These are phyloP conservation scores for Sonneratia alba DNA, from an alignment of 345 rosid genomes.

Conservation along the genomic window DNA sequence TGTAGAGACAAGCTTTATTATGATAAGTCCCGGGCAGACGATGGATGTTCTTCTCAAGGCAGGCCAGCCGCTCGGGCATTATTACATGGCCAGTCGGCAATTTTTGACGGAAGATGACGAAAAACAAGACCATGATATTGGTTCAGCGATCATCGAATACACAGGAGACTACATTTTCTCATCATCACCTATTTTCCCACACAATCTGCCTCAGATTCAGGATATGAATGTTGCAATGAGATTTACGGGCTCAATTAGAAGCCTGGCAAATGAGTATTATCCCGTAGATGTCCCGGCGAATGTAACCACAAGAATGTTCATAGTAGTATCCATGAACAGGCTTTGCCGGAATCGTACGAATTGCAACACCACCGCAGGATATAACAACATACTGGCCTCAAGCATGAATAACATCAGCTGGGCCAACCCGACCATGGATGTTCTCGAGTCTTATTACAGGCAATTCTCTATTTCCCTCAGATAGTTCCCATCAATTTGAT, in stretches of 20 bases:
- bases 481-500: background rate
- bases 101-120: slow-evolving; percentile 1
- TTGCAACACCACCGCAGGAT: background rate
- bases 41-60: slow-evolving; percentile 22
- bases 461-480: background rate
- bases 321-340: slow-evolving; percentile 14
- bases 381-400: background rate
- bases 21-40: slow-evolving; percentile 27
- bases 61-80: slow-evolving; percentile 15
- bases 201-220: slow-evolving; percentile 1
- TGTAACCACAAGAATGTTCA: slow-evolving; percentile 12
- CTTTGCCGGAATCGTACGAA: slow-evolving; percentile 1
- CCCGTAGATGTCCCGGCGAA: slow-evolving; percentile 26
- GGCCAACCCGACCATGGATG: background rate
- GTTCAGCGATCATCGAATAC: slow-evolving; percentile 36
- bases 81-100: slow-evolving; percentile 27
- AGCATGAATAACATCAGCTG: slow-evolving; percentile 9
- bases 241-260: background rate
- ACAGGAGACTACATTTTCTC: slow-evolving; percentile 8
- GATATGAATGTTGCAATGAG: slow-evolving; percentile 10
- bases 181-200: slow-evolving; percentile 7
- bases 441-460: slow-evolving; percentile 8
- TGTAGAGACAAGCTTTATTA: too few species aligned
- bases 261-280: slow-evolving; percentile 16
- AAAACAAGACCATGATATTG: slow-evolving; percentile 11